Percentiles rank a stretch among this genome's conserved stretches.
These are phyloP conservation scores for Bassia scoparia DNA, from an alignment of 148 eudicot genomes.

Conservation along the genomic window DNA sequence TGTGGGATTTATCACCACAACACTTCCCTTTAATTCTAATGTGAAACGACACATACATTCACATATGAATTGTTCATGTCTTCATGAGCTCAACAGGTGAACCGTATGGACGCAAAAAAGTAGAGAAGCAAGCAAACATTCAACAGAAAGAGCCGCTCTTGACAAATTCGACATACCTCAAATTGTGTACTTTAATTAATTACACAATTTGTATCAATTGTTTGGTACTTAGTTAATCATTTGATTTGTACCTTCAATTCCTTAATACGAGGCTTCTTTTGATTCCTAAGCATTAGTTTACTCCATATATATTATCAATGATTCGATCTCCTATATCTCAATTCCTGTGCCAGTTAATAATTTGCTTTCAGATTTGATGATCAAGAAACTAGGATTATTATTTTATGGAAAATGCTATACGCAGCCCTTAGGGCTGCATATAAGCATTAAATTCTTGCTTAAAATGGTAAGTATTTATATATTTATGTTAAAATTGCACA, in stretches of 20 bases:
- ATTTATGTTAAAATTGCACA: too few species aligned
- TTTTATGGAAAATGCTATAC: too few species aligned
- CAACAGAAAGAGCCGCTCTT: not conserved
- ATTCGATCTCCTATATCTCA: constrained; percentile 16
- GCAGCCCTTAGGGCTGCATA: too few species aligned
- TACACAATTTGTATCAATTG: not conserved
- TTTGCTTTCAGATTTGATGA: constrained; percentile 1
- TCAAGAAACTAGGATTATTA: not conserved
- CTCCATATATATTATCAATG: not conserved
- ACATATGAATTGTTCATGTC: too few species aligned
- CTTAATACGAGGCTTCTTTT: constrained; percentile 15
- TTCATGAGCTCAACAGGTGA: too few species aligned
- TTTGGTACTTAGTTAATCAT: constrained; percentile 4
- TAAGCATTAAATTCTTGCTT: too few species aligned
- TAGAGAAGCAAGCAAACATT: not conserved
- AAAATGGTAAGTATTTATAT: too few species aligned
- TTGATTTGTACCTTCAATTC: not conserved
- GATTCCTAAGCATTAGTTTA: constrained; percentile 18
- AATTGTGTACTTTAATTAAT: not conserved
- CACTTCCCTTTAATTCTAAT: too few species aligned
- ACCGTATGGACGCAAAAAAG: not conserved
- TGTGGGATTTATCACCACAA: too few species aligned
- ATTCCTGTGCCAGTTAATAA: not conserved
- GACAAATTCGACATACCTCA: not conserved
- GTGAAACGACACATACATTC: too few species aligned